These are phyloP conservation scores for Auriscalpium orientale DNA, from an alignment of 768 basidiomycete genomes.

Conservation along the genomic window DNA sequence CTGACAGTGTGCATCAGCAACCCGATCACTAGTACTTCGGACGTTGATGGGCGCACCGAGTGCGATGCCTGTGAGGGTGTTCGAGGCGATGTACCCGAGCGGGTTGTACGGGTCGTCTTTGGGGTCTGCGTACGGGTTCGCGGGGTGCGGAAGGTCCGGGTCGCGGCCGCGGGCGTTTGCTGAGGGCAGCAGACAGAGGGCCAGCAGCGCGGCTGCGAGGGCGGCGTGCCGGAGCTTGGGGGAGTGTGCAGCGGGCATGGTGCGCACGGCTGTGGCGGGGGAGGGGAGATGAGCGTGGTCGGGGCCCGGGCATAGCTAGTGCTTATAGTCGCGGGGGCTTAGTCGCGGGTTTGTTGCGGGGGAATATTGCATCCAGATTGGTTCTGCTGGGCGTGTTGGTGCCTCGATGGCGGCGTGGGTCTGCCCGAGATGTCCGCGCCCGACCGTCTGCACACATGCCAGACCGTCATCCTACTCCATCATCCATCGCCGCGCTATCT, in stretches of 20 bases:
- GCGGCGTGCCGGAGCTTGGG: background rate
- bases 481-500: background rate
- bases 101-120: constrained; percentile 46
- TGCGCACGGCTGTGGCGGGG: background rate
- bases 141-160: background rate
- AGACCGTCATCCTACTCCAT: too few species aligned
- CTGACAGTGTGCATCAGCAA: background rate
- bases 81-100: constrained; percentile 47
- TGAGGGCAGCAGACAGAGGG: background rate
- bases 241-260: background rate
- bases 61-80: constrained; percentile 43
- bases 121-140: constrained; percentile 42
- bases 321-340: too few species aligned
- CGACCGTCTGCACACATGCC: too few species aligned
- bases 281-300: background rate
- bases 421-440: too few species aligned
- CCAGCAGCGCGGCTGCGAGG: background rate
- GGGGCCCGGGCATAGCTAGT: too few species aligned
- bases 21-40: background rate
- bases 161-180: background rate
- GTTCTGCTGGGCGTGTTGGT: too few species aligned
- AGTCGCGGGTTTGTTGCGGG: too few species aligned
- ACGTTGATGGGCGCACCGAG: constrained; percentile 26
- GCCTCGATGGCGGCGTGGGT: too few species aligned
- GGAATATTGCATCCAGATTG: too few species aligned